Evolutionary conservation across 2,329 filamentous ascomycete species (phyloP).

Genomic region (Fusarium scirpi): DNA sequence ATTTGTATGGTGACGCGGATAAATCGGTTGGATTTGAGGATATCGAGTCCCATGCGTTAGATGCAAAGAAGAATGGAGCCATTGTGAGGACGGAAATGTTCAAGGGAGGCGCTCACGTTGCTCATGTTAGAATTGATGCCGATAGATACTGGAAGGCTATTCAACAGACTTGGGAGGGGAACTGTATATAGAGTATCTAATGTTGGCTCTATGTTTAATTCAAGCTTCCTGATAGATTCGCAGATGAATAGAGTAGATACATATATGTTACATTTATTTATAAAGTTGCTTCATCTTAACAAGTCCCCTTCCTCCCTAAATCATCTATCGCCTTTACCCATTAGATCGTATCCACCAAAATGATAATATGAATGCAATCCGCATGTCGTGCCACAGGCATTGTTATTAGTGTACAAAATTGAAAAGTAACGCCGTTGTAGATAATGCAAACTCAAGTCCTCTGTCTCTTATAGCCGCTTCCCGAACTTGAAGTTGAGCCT

Average conservation of each 20-base stretch:
- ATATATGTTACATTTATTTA: background rate
- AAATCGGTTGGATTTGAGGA: slow-evolving; percentile 59
- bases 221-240: background rate
- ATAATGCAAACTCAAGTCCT: slow-evolving; percentile 42
- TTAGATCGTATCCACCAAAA: background rate
- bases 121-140: slow-evolving; percentile 60
- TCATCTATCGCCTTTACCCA: background rate
- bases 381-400: background rate
- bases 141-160: slow-evolving; percentile 65
- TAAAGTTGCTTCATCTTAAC: background rate
- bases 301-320: background rate
- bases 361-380: background rate
- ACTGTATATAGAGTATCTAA: background rate
- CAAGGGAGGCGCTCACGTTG: slow-evolving; percentile 62
- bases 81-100: slow-evolving; percentile 60
- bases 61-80: slow-evolving; percentile 56
- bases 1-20: slow-evolving; percentile 65
- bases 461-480: slow-evolving; percentile 48
- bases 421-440: background rate
- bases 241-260: background rate
- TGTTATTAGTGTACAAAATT: background rate
- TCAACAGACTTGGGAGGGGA: slow-evolving; percentile 59
- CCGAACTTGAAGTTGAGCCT: slow-evolving; percentile 7
- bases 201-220: background rate
- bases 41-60: slow-evolving; percentile 61